Conservation (phyloP, 768 basidiomycete species). For the Lactarius sanguifluus region DNA sequence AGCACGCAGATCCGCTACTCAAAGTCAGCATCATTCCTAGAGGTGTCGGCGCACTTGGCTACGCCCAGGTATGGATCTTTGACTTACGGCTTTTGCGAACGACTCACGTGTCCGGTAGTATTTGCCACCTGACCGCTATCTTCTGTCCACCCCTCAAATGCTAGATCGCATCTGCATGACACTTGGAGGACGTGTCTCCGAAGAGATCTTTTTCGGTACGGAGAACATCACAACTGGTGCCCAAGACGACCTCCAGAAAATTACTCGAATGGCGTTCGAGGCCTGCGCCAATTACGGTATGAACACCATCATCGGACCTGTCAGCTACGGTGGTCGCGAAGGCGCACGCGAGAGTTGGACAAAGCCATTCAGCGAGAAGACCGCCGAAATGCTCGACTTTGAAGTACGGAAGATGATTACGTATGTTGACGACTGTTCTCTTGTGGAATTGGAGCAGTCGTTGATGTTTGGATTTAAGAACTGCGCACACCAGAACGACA, state of each 20-base stretch:
- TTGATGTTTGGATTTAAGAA: slow-evolving; percentile 39
- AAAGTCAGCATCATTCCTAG: slow-evolving; percentile 99
- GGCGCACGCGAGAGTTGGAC: slow-evolving; percentile 86
- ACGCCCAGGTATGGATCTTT: slow-evolving; percentile 70
- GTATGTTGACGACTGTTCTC: slow-evolving; percentile 38
- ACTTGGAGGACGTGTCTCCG: slow-evolving; percentile 93
- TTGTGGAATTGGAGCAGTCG: not conserved
- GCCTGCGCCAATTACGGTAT: slow-evolving; percentile 96
- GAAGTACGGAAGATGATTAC: slow-evolving; percentile 97
- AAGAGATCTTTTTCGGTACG: slow-evolving; percentile 94
- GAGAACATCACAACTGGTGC: slow-evolving; percentile 97
- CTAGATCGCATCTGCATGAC: slow-evolving; percentile 98
- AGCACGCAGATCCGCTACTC: slow-evolving; percentile 93
- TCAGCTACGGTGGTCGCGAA: slow-evolving; percentile 91
- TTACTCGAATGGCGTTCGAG: slow-evolving; percentile 97
- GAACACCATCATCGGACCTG: slow-evolving; percentile 92
- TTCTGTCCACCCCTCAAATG: slow-evolving; percentile 94
- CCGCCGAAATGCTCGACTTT: slow-evolving; percentile 86
- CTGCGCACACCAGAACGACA: slow-evolving; percentile 81
- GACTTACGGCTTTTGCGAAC: not conserved
- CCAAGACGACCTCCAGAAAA: slow-evolving; percentile 97
- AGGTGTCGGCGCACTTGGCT: slow-evolving; percentile 92
- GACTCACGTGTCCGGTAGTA: slow-evolving; percentile 51
- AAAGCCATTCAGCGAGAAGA: slow-evolving; percentile 98
- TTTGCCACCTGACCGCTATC: slow-evolving; percentile 92